Base-by-base conservation (phyloP, 768 basidiomycete species). In the Paxillus involutus region DNA sequence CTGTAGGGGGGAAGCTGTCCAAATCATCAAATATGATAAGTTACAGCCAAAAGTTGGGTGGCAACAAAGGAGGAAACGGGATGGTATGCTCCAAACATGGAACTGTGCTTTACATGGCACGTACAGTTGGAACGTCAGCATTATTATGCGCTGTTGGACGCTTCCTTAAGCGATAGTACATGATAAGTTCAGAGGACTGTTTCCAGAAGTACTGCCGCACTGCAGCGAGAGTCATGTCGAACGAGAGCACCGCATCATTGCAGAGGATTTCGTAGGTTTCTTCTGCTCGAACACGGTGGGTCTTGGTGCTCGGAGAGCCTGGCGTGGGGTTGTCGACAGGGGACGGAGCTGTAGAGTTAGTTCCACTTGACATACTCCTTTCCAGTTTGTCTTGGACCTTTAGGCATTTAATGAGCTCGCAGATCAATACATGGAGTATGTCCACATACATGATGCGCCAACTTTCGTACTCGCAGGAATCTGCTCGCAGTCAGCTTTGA, bases 141-240 rank as follows among this genome's bases (percentile, higher is more conserved):
- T 30, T 57, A 52, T 30, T 41, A 44, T 16, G 37, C 16, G 36
- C 24, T 14, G 44, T 43, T 37, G 41, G 44, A 41, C 49, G 49
- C 47, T 46, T 59, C 50, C 75, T 83, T 63, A 75, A 72, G 56
- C 91, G 81, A 67, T 94, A 94, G 67, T 89, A 77, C 84, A 94
- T 82, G 50, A 79, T 79, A 51, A 94, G 71, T 68, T 93, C 91
- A 6, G 76, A 75, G 16, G 80, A 72, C 59, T 88, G 86, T 62
- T 83, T 84, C 93, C 92, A 97, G 19, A 94, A 81, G 62, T 84
- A 97, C 68, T 95, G 93, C 56, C 92, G 85, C 53, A 95, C 87
- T 16, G 89, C 89, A 4, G 91, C 95, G 35, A 99, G 79, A 6
- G 91, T 95, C 85, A 96, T 94, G 59, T 86, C 84, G 26, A 89